Evolutionary conservation across 228 moss, liverwort and hornwort species (phyloP), one percentile per base, ranked within the genome.

Genomic region (Sphagnum fallax): DNA sequence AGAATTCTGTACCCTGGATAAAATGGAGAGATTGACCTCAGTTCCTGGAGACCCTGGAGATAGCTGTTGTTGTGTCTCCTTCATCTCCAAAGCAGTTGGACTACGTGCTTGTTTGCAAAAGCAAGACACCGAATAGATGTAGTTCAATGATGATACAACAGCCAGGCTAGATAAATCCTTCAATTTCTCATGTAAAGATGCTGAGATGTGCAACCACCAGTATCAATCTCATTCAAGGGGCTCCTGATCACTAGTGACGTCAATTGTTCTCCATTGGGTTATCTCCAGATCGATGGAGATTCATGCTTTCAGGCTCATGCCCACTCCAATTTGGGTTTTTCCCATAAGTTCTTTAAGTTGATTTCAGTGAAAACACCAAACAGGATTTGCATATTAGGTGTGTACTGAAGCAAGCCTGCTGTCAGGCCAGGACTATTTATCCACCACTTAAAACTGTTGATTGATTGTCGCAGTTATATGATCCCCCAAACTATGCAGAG

Each of bases 361-460:
- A 84, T 0, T 48, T 68, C 75, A 32, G 66, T 63, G 59, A 70
- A 71, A 48, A 84, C 71, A 52, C 80, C 80, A 63, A 75, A 75
- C 2, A 71, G 78, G 66, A 80, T 75, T 67, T 72, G 75, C 52
- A 80, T 72, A 12, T 70, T 77, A 14, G 80, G 84, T 16, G 77
- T 77, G 8, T 77, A 80, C 11, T 80, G 77, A 50, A 84, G 80
- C 0, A 80, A 65, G 59, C 75, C 84, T 2, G 71, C 69, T 15
- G 73, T 77, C 11, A 52, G 0, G 9, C 78, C 80, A 53, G 50
- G 66, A 32, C 78, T 77, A 61, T 78, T 77, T 16, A 84, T 5
- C 50, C 74, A 73, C 32, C 80, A 75, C 65, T 77, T 80, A 7
- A 7, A 32, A 84, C 59, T 16, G 52, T 15, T 0, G 80, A 76